Base-by-base conservation (phyloP, 2,329 filamentous ascomycete genomes). In the Fusarium beomiforme region DNA sequence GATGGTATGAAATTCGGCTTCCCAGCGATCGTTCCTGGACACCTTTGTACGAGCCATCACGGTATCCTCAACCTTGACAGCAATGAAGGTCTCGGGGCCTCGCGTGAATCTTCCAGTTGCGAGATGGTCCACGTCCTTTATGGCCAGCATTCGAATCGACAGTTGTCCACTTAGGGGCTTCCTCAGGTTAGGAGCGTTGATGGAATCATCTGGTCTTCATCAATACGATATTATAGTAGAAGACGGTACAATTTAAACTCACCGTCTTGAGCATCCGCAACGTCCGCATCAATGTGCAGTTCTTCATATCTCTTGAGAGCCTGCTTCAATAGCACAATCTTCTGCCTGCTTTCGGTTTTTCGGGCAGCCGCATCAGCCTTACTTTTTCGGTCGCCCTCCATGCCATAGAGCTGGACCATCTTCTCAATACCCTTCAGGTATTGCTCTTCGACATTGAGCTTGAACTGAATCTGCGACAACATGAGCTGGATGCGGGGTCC, bases 381-480 rank as follows among this genome's bases (percentile, higher is more conserved):
- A 84, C 95, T 98, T 86, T 97, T 98, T 75, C 95, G 91, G 79
- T 99, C 96, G 33, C 96, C 95, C 81, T 98, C 96, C 88, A 98
- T 96, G 79, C 96, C 91, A 79, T 99, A 99, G 37, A 99, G 86
- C 80, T 96, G 94, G 49, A 98, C 93, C 96, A 99, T 98, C 85
- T 99, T 99, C 83, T 99, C 96, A 75, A 99, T 96, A 69, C 96
- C 96, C 78, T 97, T 97, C 73, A 98, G 94, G 83, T 99, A 99
- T 83, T 99, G 96, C 80, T 98, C 97, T 81, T 99, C 96, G 31
- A 99, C 96, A 74, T 96, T 97, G 68, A 99, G 88, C 85, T 99
- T 99, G 86, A 99, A 99, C 82, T 98, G 94, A 71, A 99, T 91
- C 82, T 99, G 96, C 50, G 96, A 97, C 78, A 99, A 86, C 96